These are phyloP conservation scores for Haplographium delicatum DNA, from an alignment of 495 filamentous ascomycete genomes.

Conservation along the genomic window DNA sequence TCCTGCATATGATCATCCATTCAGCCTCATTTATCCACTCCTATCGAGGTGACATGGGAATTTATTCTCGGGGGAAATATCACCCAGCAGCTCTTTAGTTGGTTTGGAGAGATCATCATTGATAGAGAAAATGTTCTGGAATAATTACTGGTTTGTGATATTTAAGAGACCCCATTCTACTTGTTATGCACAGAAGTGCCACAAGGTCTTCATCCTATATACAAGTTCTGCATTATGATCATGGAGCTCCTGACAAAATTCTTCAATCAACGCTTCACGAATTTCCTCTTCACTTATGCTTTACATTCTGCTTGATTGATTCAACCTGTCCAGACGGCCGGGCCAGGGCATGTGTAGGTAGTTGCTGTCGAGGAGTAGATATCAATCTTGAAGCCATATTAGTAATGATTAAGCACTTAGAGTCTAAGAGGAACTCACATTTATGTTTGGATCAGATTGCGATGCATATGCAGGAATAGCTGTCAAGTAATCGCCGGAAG, in stretches of 20 bases:
- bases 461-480: slow-evolving; percentile 47
- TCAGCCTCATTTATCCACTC: too few relatives aligned
- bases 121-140: too few relatives aligned
- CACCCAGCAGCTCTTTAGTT: too few relatives aligned
- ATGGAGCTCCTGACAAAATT: background rate
- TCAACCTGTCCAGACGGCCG: slow-evolving; percentile 38
- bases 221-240: background rate
- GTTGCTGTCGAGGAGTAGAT: slow-evolving; percentile 41
- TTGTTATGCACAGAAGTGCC: too few relatives aligned
- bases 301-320: background rate
- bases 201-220: background rate
- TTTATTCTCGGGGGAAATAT: too few relatives aligned
- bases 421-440: slow-evolving; percentile 27
- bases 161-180: too few relatives aligned
- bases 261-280: background rate
- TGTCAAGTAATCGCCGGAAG: slow-evolving; percentile 36
- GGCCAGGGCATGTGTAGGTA: slow-evolving; percentile 46
- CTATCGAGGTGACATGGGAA: too few relatives aligned
- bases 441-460: slow-evolving; percentile 46
- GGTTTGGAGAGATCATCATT: too few relatives aligned
- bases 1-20: too few relatives aligned
- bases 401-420: background rate
- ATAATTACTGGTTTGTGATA: too few relatives aligned
- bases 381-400: slow-evolving; percentile 32
- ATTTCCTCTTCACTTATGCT: background rate